Base-by-base conservation (phyloP, 345 rosid genomes). In the Salix exigua region DNA sequence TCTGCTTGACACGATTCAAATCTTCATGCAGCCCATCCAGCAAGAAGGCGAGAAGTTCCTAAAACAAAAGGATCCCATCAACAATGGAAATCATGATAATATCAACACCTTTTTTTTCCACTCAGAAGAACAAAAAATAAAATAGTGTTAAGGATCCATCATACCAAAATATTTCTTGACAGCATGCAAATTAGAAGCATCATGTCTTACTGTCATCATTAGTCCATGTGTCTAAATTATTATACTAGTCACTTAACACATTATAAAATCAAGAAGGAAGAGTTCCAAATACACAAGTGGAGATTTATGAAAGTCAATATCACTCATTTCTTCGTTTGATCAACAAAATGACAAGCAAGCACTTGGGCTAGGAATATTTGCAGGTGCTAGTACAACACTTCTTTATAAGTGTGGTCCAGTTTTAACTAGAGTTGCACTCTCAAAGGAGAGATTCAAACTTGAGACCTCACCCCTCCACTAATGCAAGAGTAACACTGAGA, bases 11-110 rank as follows among this genome's bases (percentile, higher is more conserved):
- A 73, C 94, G 93, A 81, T 94, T 94, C 87, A 94, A 84, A 80
- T 94, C 98, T 88, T 94, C 98, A 86, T 94, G 98, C 68, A 94
- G 82, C 76, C 97, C 97, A 88, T 92, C 98, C 85, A 94, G 78
- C 73, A 94, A 82, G 80, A 94, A 94, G 25, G 97, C 92, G 81
- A 94, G 89, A 83, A 94, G 91, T 88, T 94, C 98, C 98, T 94
- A 68, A 0, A 37, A 19, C 74, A 37, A 73, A 70, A 23, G 16
- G n/a, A 30, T 53, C 38, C 48, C 19, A 76, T 25, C 33, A 68
- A 28, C 31, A 28, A 46, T 17, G 7, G 31, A 4, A 14, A 74
- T 7, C 18, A n/a, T 38, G 7, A 55, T 42, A 42, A 42, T 42
- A 42, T 42, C 50, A 30, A 48, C 1, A 14, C 0, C 4, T 31